phyloP scores from a whole-genome alignment of 2,329 filamentous ascomycete genomes.

The Penicillium sp. region DNA sequence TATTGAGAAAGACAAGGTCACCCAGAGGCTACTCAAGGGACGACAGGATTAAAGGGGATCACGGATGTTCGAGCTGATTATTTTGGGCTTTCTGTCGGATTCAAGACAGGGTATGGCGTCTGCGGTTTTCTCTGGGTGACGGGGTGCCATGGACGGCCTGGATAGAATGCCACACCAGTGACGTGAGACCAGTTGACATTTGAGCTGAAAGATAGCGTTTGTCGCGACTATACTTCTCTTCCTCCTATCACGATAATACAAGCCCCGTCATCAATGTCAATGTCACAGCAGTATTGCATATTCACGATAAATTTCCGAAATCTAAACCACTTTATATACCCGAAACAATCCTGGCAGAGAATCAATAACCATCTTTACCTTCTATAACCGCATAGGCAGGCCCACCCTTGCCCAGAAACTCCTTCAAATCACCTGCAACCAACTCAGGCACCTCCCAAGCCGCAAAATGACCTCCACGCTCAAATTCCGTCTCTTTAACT shows the following conservation, averaged over 20 bases:
- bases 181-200: slow-evolving; percentile 14
- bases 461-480: slow-evolving; percentile 55
- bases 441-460: slow-evolving; percentile 53
- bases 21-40: slow-evolving; percentile 96
- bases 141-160: slow-evolving; percentile 20
- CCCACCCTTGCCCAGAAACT: slow-evolving; percentile 49
- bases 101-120: slow-evolving; percentile 29
- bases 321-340: neutral
- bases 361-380: slow-evolving; percentile 36
- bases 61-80: slow-evolving; percentile 15
- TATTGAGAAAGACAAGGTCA: slow-evolving; percentile 99
- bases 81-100: slow-evolving; percentile 28
- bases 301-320: neutral
- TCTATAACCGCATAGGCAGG: slow-evolving; percentile 37
- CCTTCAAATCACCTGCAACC: slow-evolving; percentile 47
- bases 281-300: slow-evolving; percentile 15
- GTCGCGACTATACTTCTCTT: slow-evolving; percentile 18
- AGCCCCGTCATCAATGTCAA: slow-evolving; percentile 18
- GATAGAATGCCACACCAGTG: slow-evolving; percentile 16
- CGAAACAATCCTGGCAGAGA: neutral
- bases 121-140: slow-evolving; percentile 27
- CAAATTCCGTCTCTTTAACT: slow-evolving; percentile 49
- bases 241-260: slow-evolving; percentile 28
- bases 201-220: slow-evolving; percentile 8
- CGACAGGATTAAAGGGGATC: slow-evolving; percentile 72